Evolutionary conservation across 306 rosid genomes (phyloP).

Genomic region (Vigna angularis): DNA sequence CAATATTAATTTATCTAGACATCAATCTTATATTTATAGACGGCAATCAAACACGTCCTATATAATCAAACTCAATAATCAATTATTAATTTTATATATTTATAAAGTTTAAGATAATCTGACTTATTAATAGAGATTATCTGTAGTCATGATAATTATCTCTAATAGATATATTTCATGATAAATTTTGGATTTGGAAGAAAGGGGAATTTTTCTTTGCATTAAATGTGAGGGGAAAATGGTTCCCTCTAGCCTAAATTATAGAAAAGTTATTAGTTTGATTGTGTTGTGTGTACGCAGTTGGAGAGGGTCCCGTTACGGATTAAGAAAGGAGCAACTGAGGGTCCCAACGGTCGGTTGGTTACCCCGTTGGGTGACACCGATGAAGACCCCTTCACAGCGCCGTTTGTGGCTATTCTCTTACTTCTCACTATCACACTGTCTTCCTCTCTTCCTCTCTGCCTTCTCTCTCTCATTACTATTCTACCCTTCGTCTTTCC

Average conservation of each 20-base stretch:
- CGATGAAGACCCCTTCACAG: slow-evolving; percentile 50
- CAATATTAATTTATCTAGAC: too few relatives aligned
- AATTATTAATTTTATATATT: too few relatives aligned
- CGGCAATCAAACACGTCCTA: accelerated
- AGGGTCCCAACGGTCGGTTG: slow-evolving; percentile 68
- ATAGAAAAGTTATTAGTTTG: too few relatives aligned
- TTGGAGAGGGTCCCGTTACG: slow-evolving; percentile 43
- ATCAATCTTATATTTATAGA: too few relatives aligned
- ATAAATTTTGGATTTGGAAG: too few relatives aligned
- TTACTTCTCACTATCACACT: not conserved
- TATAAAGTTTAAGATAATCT: too few relatives aligned
- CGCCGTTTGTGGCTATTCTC: slow-evolving; percentile 36
- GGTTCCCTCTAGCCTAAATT: not conserved
- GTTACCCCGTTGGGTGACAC: slow-evolving; percentile 65
- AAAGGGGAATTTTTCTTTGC: not conserved
- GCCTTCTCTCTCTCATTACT: too few relatives aligned
- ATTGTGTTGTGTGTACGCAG: not conserved
- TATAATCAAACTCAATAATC: too few relatives aligned
- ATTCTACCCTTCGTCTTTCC: slow-evolving; percentile 24
- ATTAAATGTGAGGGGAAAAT: not conserved
- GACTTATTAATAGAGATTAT: too few relatives aligned
- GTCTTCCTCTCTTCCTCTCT: too few relatives aligned
- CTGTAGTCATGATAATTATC: too few relatives aligned
- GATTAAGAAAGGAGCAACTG: not conserved
- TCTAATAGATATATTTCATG: too few relatives aligned